These are phyloP conservation scores for Rosa chinensis DNA, from an alignment of 306 rosid genomes.

Conservation along the genomic window DNA sequence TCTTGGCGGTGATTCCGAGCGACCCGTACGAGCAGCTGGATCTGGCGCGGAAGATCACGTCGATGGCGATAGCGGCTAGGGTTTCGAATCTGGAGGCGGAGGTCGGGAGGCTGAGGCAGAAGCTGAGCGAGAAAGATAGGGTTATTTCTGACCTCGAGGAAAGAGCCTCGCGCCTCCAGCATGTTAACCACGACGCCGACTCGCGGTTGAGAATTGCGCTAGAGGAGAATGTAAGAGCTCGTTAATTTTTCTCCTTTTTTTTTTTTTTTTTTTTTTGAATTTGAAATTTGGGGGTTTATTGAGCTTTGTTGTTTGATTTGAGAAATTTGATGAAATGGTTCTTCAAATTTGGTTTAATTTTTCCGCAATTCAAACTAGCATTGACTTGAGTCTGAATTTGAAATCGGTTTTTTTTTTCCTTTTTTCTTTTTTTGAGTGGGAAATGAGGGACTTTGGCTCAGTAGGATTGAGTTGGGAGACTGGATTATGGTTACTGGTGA, in stretches of 20 bases:
- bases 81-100: constrained; percentile 78
- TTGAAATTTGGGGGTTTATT: neutral
- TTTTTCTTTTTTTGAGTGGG: too few species aligned
- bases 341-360: neutral
- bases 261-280: neutral
- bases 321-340: neutral
- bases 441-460: too few species aligned
- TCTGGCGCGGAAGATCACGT: constrained; percentile 91
- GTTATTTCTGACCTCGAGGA: constrained; percentile 54
- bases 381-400: neutral
- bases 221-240: constrained; percentile 52
- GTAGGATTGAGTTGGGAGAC: too few species aligned
- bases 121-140: constrained; percentile 61
- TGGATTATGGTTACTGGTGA: neutral
- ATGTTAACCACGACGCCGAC: constrained; percentile 53
- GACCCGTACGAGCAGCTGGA: constrained; percentile 91
- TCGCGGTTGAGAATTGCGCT: constrained; percentile 50
- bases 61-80: constrained; percentile 89
- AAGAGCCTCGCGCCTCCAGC: constrained; percentile 44
- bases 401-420: neutral
- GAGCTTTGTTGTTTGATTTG: neutral
- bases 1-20: constrained; percentile 68
- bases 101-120: constrained; percentile 49
- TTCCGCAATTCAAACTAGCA: neutral
- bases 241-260: too few species aligned